Conservation (phyloP, 345 rosid genomes). For the Arabidopsis suecica region DNA sequence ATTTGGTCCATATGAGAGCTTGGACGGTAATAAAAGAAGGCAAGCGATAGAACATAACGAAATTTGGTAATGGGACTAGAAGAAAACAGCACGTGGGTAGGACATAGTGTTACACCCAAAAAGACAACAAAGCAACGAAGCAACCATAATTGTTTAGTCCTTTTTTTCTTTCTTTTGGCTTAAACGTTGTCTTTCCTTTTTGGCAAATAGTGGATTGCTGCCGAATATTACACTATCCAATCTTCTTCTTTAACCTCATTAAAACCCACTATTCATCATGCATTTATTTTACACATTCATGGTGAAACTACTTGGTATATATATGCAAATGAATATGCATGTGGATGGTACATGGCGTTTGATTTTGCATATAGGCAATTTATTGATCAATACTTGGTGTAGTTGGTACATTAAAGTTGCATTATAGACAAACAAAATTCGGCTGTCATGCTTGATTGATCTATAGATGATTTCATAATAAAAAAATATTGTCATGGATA, state of each 20-base stretch:
- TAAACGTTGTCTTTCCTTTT: constrained; percentile 40
- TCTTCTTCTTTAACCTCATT: constrained; percentile 3
- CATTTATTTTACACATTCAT: neutral
- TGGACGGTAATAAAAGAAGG: neutral
- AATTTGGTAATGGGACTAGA: constrained; percentile 25
- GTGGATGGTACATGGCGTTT: neutral
- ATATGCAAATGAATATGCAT: neutral
- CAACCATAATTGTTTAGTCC: constrained; percentile 35
- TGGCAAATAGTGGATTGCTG: constrained; percentile 44
- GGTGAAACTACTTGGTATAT: neutral
- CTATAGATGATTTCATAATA: neutral
- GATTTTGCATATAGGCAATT: neutral
- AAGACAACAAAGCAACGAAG: constrained; percentile 46
- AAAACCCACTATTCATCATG: constrained; percentile 30
- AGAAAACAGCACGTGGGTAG: constrained; percentile 45
- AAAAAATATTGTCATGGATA: neutral
- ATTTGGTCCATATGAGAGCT: neutral
- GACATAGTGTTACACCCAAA: constrained; percentile 36
- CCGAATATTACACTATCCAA: constrained; percentile 37
- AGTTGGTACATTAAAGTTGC: neutral
- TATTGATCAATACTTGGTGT: neutral
- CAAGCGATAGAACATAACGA: neutral
- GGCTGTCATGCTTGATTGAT: neutral
- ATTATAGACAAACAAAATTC: neutral
- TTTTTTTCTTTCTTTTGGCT: constrained; percentile 28